Evolutionary conservation across 2,329 filamentous ascomycete species (phyloP), one percentile per base, ranked within the genome.

Genomic region (Neopestalotiopsis clavispora): DNA sequence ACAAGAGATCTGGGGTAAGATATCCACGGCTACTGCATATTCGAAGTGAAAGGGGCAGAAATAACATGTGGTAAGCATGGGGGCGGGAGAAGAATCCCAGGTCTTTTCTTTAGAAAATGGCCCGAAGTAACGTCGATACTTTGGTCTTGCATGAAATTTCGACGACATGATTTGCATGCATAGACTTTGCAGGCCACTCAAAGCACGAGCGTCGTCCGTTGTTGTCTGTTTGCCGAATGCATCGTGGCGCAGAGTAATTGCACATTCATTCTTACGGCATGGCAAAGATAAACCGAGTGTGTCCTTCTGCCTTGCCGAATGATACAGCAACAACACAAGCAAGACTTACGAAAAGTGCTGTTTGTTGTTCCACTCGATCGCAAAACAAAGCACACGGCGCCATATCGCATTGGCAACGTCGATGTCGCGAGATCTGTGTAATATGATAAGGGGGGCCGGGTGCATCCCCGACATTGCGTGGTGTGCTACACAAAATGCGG

Each of bases 41-140:
- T 17, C 10, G 17, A 9, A 20, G 23, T 28, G 23, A 28, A 28
- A 28, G 23, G 23, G 45, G 45, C 17, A 17, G n/a, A 52, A 23
- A n/a, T 9, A 17, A 52, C 4, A 9, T 20, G 59, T 30, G 59
- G 59, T 38, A 40, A 34, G 23, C 10, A 23, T n/a, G 32, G n/a
- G 59, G 32, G n/a, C 17, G 30, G 28, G 14, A 30, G 3, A 14
- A 20, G 3, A 40, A 14, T 62, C 30, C 28, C 28, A 34, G 40
- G 34, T 17, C 2, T 30, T 34, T 38, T 34, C 34, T 62, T 20
- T 17, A 20, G n/a, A 52, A 52, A 52, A 10, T 62, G 59, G 28
- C 59, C 34, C 57, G 34, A 40, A 38, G 59, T 62, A 62, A 62
- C 59, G n/a, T 62, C 59, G 59, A 62, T 62, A 62, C 59, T 62